These are phyloP conservation scores for Orbilia oligospora DNA, from an alignment of 2,329 filamentous ascomycete species.

Conservation along the genomic window DNA sequence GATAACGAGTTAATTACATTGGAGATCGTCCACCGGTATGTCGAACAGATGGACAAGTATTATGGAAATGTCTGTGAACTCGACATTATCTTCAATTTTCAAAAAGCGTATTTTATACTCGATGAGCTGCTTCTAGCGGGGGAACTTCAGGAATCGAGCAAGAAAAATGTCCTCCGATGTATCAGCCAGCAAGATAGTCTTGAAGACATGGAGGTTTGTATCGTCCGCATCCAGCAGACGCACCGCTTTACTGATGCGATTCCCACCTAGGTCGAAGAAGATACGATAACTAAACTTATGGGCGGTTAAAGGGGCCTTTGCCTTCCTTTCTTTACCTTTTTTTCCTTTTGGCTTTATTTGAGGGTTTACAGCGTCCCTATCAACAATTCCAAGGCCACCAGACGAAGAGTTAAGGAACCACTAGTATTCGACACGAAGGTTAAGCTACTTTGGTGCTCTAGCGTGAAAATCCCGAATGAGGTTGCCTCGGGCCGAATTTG, in stretches of 20 bases:
- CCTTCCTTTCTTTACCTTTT: too few species aligned
- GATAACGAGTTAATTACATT: slow-evolving; percentile 99
- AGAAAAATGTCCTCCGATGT: slow-evolving; percentile 96
- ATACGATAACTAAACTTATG: slow-evolving; percentile 60
- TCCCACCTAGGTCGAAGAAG: slow-evolving; percentile 46
- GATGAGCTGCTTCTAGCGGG: slow-evolving; percentile 95
- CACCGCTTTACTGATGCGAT: neutral
- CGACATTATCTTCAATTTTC: slow-evolving; percentile 99
- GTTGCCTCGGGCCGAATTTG: neutral
- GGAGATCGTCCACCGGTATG: slow-evolving; percentile 98
- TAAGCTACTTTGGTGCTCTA: neutral
- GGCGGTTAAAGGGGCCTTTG: slow-evolving; percentile 30
- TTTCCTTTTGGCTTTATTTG: neutral
- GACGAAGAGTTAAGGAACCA: neutral
- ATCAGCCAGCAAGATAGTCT: slow-evolving; percentile 98
- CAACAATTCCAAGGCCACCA: neutral
- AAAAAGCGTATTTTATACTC: slow-evolving; percentile 99
- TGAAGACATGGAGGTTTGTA: slow-evolving; percentile 98
- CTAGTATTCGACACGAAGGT: neutral
- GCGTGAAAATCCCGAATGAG: neutral
- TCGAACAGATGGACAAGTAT: slow-evolving; percentile 99
- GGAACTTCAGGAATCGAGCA: slow-evolving; percentile 98
- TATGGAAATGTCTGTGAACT: slow-evolving; percentile 99
- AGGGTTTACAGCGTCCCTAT: neutral
- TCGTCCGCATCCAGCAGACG: neutral